Evolutionary conservation across 371 early-diverging fungal genomes (phyloP).

Genomic region (Encephalitozoon cuniculi): DNA sequence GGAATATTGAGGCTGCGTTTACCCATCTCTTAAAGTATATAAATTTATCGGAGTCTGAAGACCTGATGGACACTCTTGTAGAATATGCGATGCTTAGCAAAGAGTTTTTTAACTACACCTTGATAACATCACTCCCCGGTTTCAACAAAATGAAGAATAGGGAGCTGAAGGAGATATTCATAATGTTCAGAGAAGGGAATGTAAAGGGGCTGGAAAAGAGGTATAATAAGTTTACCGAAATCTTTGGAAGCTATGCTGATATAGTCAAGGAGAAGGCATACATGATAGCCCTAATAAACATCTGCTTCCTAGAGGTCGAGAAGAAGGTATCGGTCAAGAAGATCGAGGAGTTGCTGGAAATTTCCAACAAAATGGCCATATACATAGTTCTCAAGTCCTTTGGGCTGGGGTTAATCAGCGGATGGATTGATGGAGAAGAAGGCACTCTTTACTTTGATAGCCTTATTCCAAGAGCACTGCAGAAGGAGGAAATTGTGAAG

Average conservation of each 20-base stretch:
- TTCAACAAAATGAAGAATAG: slow-evolving; percentile 15
- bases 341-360: neutral
- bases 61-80: slow-evolving; percentile 13
- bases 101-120: slow-evolving; percentile 31
- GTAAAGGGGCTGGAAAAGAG: neutral
- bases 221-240: neutral
- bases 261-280: slow-evolving; percentile 29
- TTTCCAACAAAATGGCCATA: neutral
- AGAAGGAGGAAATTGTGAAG: slow-evolving; percentile 12
- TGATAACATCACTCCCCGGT: neutral
- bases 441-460: slow-evolving; percentile 33
- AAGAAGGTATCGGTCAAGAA: slow-evolving; percentile 1
- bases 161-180: slow-evolving; percentile 10
- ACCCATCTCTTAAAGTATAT: neutral
- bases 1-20: slow-evolving; percentile 9
- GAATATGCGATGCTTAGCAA: slow-evolving; percentile 21
- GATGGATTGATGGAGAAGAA: slow-evolving; percentile 43
- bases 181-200: slow-evolving; percentile 20
- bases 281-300: slow-evolving; percentile 19
- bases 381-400: slow-evolving; percentile 34
- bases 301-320: slow-evolving; percentile 16
- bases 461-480: slow-evolving; percentile 26
- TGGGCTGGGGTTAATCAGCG: slow-evolving; percentile 28
- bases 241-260: neutral
- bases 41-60: neutral